phyloP scores from a whole-genome alignment of 805 yeast species.

The Candida pseudofarinosa region DNA sequence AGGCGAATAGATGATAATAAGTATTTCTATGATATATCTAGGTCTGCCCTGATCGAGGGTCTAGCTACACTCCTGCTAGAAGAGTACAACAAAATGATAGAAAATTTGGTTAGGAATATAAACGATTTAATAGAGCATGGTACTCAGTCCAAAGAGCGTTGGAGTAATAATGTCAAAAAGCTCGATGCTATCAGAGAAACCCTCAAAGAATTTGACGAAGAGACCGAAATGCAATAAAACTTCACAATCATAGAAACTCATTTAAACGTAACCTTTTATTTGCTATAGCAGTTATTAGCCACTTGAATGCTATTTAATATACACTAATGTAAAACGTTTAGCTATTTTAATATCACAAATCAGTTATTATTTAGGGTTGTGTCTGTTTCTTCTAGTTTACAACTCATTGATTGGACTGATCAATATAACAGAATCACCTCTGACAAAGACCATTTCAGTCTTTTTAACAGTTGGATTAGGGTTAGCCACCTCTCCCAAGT shows the following conservation, averaged over 20 bases:
- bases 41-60: conserved; percentile 16
- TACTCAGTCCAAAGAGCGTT: conserved; percentile 26
- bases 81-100: conserved; percentile 32
- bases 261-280: neutral
- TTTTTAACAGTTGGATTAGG: conserved; percentile 47
- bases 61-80: conserved; percentile 14
- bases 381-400: neutral
- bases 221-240: neutral
- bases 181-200: conserved; percentile 25
- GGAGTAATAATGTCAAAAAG: conserved; percentile 32
- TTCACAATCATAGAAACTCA: neutral
- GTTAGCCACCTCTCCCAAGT: conserved; percentile 37
- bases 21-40: conserved; percentile 22
- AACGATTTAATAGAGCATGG: conserved; percentile 28
- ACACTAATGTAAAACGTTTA: neutral
- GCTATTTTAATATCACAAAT: neutral
- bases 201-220: conserved; percentile 9
- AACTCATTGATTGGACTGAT: conserved; percentile 46
- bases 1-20: conserved; percentile 15
- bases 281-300: neutral
- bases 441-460: conserved; percentile 86
- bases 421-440: conserved; percentile 96
- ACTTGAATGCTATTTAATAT: conserved; percentile 1
- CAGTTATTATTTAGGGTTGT: neutral
- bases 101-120: conserved; percentile 20